Base-by-base conservation (phyloP, 2,329 filamentous ascomycete species). In the Aspergillus latus region DNA sequence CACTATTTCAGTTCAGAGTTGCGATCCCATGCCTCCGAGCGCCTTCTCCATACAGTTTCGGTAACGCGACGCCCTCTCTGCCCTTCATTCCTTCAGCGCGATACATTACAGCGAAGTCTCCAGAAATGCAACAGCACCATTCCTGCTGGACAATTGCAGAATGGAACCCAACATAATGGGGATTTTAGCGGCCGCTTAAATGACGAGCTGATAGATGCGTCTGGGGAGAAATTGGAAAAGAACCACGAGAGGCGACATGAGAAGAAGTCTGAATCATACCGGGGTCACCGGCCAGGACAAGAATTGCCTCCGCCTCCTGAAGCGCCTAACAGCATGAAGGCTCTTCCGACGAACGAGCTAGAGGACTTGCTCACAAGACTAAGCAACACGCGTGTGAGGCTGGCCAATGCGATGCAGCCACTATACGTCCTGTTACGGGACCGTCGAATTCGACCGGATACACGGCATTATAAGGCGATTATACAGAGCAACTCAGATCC, bases 401-500 rank as follows among this genome's bases (percentile, higher is more conserved):
- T 74, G 28, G 52, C 57, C 13, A 64, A 57, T 45, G 62, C 67
- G 15, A 68, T 66, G 45, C 64, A 69, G 32, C 67, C 75, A 39
- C 57, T 78, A 28, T 68, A 65, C n/a, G 62, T 68, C n/a, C 61
- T 79, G 29, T 70, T 78, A 52, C 59, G 66, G 47, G 68, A 72
- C 49, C 73, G 72, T 30, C 66, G 70, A 55, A 58, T 74, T 36
- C 62, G 66, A 32, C 76, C 75, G 3, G 64, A 68, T 26, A 65
- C 67, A 29, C 68, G 69, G 4, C 76, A 78, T 63, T 97, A 94
- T 72, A 86, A 90, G 64, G 85, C 87, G 11, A 75, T 96, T 50
- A 86, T 96, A 64, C 80, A 86, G 57, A 84, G 87, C 46, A 92
- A 95, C 73, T 79, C 83, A 30, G 82, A 86, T 66, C 77, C 82